Conservation (phyloP, 257 asterid genomes). For the Plectranthus barbatus region DNA sequence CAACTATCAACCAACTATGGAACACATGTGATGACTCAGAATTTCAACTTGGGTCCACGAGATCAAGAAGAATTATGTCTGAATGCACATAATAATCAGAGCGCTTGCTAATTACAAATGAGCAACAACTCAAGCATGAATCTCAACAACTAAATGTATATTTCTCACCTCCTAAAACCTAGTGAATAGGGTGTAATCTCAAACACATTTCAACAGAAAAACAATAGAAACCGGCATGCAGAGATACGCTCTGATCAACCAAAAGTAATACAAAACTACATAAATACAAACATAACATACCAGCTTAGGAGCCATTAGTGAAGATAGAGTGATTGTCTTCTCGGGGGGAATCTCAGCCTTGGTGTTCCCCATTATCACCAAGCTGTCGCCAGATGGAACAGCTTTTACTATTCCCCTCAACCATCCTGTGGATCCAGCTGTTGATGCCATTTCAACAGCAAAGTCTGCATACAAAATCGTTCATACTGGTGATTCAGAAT, state of each 20-base stretch:
- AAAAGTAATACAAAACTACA: neutral
- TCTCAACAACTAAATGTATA: neutral
- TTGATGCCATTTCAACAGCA: conserved; percentile 91
- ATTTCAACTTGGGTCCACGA: no score
- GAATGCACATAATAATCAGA: neutral
- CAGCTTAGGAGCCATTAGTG: conserved; percentile 88
- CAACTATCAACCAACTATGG: neutral
- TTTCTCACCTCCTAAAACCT: neutral
- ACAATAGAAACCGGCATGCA: neutral
- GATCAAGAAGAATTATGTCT: neutral
- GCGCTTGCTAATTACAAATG: neutral
- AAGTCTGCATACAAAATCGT: conserved; percentile 34
- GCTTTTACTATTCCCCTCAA: conserved; percentile 85
- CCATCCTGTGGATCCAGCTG: conserved; percentile 81
- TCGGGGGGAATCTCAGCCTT: conserved; percentile 89
- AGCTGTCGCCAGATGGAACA: conserved; percentile 93
- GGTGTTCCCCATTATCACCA: conserved; percentile 72
- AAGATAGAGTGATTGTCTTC: conserved; percentile 80
- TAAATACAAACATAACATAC: conserved; percentile 24
- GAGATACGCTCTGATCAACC: neutral
- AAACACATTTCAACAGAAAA: neutral
- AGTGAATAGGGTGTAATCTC: neutral
- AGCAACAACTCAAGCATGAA: conserved; percentile 3
- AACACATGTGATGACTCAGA: neutral
- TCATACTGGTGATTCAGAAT: neutral